Evolutionary conservation across 768 basidiomycete species (phyloP).

Genomic region (Fibroporia radiculosa): DNA sequence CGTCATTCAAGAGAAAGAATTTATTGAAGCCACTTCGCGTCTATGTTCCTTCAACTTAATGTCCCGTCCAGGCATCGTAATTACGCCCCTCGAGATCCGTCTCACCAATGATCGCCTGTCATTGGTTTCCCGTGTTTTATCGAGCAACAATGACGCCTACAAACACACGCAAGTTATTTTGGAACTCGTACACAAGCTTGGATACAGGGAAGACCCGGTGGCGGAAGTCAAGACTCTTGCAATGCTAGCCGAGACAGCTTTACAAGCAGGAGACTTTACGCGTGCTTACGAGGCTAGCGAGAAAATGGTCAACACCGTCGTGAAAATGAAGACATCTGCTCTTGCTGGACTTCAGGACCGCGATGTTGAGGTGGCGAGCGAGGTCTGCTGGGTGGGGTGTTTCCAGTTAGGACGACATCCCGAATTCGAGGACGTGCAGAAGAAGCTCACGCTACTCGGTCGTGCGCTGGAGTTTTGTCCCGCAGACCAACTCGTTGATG

Average conservation of each 20-base stretch:
- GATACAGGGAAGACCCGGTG: constrained; percentile 60
- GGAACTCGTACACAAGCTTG: constrained; percentile 84
- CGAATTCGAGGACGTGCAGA: constrained; percentile 60
- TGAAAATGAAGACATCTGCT: constrained; percentile 34
- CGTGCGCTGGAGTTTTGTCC: constrained; percentile 85
- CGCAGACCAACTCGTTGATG: constrained; percentile 64
- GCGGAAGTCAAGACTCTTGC: constrained; percentile 78
- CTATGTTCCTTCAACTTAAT: constrained; percentile 87
- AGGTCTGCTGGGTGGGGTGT: constrained; percentile 87
- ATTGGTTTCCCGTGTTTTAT: constrained; percentile 81
- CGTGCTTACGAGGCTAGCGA: constrained; percentile 67
- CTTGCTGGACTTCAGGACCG: constrained; percentile 27
- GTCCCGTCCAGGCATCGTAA: constrained; percentile 64
- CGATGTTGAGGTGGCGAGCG: constrained; percentile 50
- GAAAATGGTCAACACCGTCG: constrained; percentile 60
- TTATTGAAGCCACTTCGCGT: constrained; percentile 96
- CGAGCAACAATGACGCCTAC: constrained; percentile 80
- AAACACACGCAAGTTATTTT: constrained; percentile 89
- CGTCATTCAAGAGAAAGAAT: constrained; percentile 69
- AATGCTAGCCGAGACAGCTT: constrained; percentile 86
- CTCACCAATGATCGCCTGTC: constrained; percentile 83
- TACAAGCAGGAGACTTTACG: constrained; percentile 73
- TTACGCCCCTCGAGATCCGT: constrained; percentile 90
- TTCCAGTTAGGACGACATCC: constrained; percentile 81
- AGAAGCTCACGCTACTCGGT: constrained; percentile 67